Percentiles rank a stretch among this genome's conserved stretches.
Conservation (phyloP, 2,329 filamentous ascomycete genomes). For the Nothophoma quercina region DNA sequence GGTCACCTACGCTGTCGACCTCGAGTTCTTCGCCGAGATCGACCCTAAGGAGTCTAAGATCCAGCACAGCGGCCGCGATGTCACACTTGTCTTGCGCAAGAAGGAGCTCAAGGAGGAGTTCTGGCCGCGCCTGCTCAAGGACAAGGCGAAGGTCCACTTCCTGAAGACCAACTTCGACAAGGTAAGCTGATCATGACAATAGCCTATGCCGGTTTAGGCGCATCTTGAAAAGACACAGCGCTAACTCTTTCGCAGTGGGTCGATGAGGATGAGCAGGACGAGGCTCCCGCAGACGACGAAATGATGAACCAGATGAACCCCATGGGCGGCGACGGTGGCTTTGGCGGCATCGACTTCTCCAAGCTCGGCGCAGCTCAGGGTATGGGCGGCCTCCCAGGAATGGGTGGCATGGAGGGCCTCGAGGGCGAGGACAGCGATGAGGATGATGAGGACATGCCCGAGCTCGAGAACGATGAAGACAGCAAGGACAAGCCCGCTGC, state of each 20-base stretch:
- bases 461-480: conserved; percentile 59
- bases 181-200: conserved; percentile 56
- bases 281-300: conserved; percentile 87
- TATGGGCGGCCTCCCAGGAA: conserved; percentile 41
- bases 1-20: conserved; percentile 81
- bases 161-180: conserved; percentile 99
- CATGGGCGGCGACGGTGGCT: conserved; percentile 70
- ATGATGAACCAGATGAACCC: conserved; percentile 62
- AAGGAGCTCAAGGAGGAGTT: conserved; percentile 94
- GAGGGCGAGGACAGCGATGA: conserved; percentile 58
- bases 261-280: conserved; percentile 98
- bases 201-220: not conserved
- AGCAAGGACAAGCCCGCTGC: conserved; percentile 41
- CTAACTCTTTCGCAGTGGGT: conserved; percentile 72
- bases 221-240: not conserved
- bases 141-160: conserved; percentile 88
- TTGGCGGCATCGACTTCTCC: conserved; percentile 91
- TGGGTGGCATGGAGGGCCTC: conserved; percentile 36
- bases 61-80: conserved; percentile 85
- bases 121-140: conserved; percentile 96
- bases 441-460: conserved; percentile 78
- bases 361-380: conserved; percentile 69
- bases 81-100: conserved; percentile 93
- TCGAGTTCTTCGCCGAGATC: conserved; percentile 91
- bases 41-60: conserved; percentile 83